These are phyloP conservation scores for Coemansia furcata DNA, from an alignment of 192 early-diverging fungal genomes.

Conservation along the genomic window DNA sequence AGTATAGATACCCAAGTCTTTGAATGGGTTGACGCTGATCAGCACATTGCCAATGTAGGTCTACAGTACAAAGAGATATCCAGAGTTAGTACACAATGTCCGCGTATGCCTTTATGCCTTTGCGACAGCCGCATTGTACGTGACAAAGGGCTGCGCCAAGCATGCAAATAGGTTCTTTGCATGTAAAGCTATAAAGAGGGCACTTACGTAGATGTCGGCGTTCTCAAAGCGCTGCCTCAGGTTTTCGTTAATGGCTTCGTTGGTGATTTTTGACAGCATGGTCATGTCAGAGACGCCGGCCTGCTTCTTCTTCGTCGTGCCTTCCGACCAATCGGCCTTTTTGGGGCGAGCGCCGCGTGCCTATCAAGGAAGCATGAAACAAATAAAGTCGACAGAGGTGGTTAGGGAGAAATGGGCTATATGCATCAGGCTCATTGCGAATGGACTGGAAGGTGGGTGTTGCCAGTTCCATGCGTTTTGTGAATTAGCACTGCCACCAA, in stretches of 20 bases:
- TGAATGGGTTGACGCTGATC: constrained; percentile 94
- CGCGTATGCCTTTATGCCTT: constrained; percentile 37
- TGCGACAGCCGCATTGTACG: background rate
- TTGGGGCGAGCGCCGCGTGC: constrained; percentile 43
- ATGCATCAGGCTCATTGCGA: background rate
- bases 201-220: constrained; percentile 84
- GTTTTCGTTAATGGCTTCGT: constrained; percentile 94
- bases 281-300: constrained; percentile 88
- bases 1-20: constrained; percentile 92
- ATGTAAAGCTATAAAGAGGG: constrained; percentile 3
- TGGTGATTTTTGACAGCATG: constrained; percentile 87
- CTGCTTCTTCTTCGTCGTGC: constrained; percentile 68
- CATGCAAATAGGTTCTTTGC: background rate
- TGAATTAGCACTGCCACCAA: background rate
- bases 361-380: constrained; percentile 6
- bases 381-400: background rate
- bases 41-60: constrained; percentile 95
- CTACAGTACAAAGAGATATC: constrained; percentile 6
- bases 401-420: background rate
- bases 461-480: background rate
- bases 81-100: background rate
- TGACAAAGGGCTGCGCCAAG: background rate
- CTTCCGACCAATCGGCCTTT: constrained; percentile 75
- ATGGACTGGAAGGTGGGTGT: background rate
- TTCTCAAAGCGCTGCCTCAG: constrained; percentile 84